Percentiles rank a stretch among this genome's conserved stretches.
phyloP scores from a whole-genome alignment of 768 basidiomycete species.

The Leccinum boreale region DNA sequence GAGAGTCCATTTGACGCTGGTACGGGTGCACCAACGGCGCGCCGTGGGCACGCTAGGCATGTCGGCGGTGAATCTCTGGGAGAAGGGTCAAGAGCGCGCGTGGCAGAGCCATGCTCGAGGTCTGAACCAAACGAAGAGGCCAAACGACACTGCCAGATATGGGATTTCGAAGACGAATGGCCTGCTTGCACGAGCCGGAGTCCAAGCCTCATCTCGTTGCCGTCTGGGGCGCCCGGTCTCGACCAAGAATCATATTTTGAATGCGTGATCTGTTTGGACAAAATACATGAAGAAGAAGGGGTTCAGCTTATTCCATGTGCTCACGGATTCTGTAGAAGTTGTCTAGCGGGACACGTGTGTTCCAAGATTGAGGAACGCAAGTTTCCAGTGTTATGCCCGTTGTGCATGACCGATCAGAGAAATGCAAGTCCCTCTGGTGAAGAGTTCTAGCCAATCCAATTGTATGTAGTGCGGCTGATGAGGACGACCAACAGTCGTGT shows the following conservation, averaged over 20 bases:
- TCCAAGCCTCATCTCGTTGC: neutral
- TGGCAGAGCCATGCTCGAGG: neutral
- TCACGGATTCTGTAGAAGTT: slow-evolving; percentile 54
- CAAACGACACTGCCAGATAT: slow-evolving; percentile 25
- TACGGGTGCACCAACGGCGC: neutral
- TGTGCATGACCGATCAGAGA: slow-evolving; percentile 41
- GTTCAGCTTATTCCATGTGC: slow-evolving; percentile 40
- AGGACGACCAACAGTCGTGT: slow-evolving; percentile 34
- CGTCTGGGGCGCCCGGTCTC: neutral
- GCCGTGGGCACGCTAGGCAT: neutral
- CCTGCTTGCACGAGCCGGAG: neutral
- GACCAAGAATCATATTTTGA: slow-evolving; percentile 31
- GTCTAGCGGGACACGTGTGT: slow-evolving; percentile 42
- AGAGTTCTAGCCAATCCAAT: neutral
- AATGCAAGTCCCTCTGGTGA: slow-evolving; percentile 33
- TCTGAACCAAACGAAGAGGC: slow-evolving; percentile 17
- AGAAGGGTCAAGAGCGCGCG: slow-evolving; percentile 5
- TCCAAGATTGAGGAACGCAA: slow-evolving; percentile 47
- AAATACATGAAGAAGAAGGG: slow-evolving; percentile 37
- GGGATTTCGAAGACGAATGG: slow-evolving; percentile 11
- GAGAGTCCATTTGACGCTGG: neutral
- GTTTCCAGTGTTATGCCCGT: slow-evolving; percentile 60
- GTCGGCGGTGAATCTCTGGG: neutral
- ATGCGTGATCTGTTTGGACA: slow-evolving; percentile 58
- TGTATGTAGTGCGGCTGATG: neutral